These are phyloP conservation scores for Annona cherimola DNA, from an alignment of 164 flowering plant species.

Conservation along the genomic window DNA sequence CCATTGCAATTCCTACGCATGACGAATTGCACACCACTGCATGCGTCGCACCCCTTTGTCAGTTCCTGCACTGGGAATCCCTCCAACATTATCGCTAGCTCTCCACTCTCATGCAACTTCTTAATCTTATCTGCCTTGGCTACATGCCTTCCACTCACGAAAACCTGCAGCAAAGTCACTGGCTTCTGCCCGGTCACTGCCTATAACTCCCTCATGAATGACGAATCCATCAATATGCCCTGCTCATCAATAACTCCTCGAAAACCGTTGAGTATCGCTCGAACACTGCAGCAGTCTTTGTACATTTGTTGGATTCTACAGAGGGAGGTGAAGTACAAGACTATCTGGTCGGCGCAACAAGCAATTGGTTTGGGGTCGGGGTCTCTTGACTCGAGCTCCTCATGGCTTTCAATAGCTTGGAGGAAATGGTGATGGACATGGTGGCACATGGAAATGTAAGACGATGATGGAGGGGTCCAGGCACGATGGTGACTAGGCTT, in stretches of 20 bases:
- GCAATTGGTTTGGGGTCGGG: constrained; percentile 17
- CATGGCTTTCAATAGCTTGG: too few relatives aligned
- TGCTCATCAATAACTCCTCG: constrained; percentile 75
- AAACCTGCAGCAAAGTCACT: constrained; percentile 66
- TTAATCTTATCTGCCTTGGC: too few relatives aligned
- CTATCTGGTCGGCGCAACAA: constrained; percentile 43
- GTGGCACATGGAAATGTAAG: too few relatives aligned
- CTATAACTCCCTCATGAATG: constrained; percentile 57
- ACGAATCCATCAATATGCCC: constrained; percentile 84
- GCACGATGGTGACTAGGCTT: too few relatives aligned
- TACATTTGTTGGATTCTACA: constrained; percentile 80
- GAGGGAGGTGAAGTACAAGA: constrained; percentile 71
- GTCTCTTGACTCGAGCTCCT: too few relatives aligned
- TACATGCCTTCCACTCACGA: constrained; percentile 55
- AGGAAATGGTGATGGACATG: too few relatives aligned
- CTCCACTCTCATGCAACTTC: too few relatives aligned
- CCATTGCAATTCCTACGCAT: constrained; percentile 69
- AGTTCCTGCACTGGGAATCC: constrained; percentile 47
- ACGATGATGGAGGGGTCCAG: too few relatives aligned
- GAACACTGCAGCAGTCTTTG: constrained; percentile 75
- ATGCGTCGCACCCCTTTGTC: constrained; percentile 45
- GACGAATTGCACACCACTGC: constrained; percentile 85
- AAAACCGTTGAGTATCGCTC: constrained; percentile 66
- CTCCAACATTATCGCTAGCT: constrained; percentile 51
- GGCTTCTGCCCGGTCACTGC: constrained; percentile 39